A percentile compares a stretch with the other conserved stretches of the same genome.
These are phyloP conservation scores for Tubosaeta sp. DNA, from an alignment of 768 basidiomycete genomes.

Conservation along the genomic window DNA sequence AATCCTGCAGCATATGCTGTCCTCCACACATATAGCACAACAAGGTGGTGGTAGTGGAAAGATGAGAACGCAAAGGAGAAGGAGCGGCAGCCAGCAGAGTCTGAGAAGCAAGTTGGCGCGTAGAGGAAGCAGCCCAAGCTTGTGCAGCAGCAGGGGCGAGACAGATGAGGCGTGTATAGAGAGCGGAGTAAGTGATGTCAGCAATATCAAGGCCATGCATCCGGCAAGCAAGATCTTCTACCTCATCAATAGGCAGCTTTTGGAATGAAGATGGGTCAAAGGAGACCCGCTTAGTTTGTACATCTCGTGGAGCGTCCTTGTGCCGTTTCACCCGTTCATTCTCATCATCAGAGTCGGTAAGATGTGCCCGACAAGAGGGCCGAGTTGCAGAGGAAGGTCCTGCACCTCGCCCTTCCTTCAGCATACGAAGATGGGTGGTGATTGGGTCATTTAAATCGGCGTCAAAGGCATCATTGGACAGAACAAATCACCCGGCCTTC, in stretches of 20 bases:
- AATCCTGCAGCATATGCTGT: not conserved
- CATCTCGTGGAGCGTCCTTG: not conserved
- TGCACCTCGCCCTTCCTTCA: not conserved
- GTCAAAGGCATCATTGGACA: constrained; percentile 2
- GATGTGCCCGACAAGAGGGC: too few species aligned
- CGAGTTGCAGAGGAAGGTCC: too few species aligned
- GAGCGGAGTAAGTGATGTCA: not conserved
- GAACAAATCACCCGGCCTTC: not conserved
- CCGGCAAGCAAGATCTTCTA: not conserved
- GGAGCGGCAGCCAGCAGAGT: not conserved
- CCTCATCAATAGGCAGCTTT: not conserved
- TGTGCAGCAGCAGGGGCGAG: not conserved
- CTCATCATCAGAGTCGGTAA: not conserved
- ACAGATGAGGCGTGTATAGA: not conserved
- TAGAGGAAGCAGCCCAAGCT: not conserved
- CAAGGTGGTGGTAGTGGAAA: not conserved
- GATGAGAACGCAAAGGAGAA: not conserved
- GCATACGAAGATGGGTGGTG: not conserved
- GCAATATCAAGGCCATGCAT: not conserved
- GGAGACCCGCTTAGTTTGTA: not conserved
- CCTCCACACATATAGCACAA: not conserved
- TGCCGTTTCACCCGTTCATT: not conserved
- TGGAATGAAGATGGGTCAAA: not conserved
- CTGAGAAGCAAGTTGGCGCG: not conserved
- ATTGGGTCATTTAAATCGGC: not conserved